Evolutionary conservation across 2,329 filamentous ascomycete genomes (phyloP), one percentile per base, ranked within the genome.

Genomic region (Sporothrix brasiliensis): DNA sequence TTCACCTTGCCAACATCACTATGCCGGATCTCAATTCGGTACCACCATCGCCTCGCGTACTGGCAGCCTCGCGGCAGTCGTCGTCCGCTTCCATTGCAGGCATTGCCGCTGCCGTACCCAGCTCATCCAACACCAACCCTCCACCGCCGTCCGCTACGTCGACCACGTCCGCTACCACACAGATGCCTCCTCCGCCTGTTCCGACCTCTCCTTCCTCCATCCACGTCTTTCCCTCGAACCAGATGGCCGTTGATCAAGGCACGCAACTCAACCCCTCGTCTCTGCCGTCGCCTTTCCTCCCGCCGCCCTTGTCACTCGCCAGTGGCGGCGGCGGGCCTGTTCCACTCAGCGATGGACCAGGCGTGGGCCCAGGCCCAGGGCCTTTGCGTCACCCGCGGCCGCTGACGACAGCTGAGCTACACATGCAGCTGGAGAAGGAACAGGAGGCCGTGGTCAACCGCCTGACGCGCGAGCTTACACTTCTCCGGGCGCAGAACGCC

Each of bases 401-500:
- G 3, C 82, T 97, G 78, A 97, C 94, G 0, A 90, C 93, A 1
- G 91, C 93, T 3, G 94, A 98, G 79, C 85, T 98, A 72, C 93
- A 97, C 79, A 85, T 92, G 72, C 89, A 97, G 81, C 85, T 97
- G 34, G 94, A 98, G 80, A 95, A 96, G 80, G 94, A 98, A 78
- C 94, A 98, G 76, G 94, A 98, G 80, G 92, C 93, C 49, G 91
- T 97, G 76, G 94, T 97, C 72, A 98, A 98, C 81, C 92, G 94
- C 47, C 85, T 98, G 44, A 97, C 92, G 0, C 91, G 94, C 70
- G 94, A 98, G 79, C 88, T 98, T 49, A 90, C 91, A 19, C 84
- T 93, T 68, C 88, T 98, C n/a, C 91, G 94, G 69, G 86, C 87
- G 30, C 87, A 90, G 71, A 90, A 90, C 76, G 87, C 88, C 7